These are phyloP conservation scores for Fusarium sp. DNA, from an alignment of 2,329 filamentous ascomycete genomes.

Conservation along the genomic window DNA sequence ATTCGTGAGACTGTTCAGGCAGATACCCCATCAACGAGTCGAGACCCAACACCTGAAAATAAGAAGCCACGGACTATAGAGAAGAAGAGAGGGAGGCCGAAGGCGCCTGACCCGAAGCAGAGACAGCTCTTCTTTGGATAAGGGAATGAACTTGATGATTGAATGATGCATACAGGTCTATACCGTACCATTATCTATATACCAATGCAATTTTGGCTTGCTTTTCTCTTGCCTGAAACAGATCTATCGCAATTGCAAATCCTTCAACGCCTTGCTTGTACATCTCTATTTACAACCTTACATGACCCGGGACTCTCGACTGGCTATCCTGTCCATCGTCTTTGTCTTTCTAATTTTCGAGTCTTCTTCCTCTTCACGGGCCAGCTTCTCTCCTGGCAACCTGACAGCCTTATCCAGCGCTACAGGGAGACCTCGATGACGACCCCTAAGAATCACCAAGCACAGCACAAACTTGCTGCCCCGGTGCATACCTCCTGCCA, in stretches of 20 bases:
- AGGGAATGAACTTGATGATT: slow-evolving; percentile 17
- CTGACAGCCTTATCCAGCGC: slow-evolving; percentile 67
- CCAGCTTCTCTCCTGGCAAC: slow-evolving; percentile 55
- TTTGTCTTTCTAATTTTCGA: slow-evolving; percentile 47
- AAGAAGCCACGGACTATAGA: slow-evolving; percentile 55
- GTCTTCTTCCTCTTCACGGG: slow-evolving; percentile 52
- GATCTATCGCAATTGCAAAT: slow-evolving; percentile 20
- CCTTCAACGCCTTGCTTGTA: slow-evolving; percentile 33
- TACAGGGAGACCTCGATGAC: slow-evolving; percentile 69
- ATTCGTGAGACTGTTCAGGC: slow-evolving; percentile 85
- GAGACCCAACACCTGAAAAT: slow-evolving; percentile 53
- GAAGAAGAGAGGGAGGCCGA: slow-evolving; percentile 57
- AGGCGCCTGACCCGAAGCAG: slow-evolving; percentile 60
- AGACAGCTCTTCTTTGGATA: slow-evolving; percentile 67
- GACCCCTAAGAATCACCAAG: slow-evolving; percentile 68
- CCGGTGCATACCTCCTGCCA: slow-evolving; percentile 66
- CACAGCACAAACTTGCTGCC: slow-evolving; percentile 70
- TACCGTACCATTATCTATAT: slow-evolving; percentile 7
- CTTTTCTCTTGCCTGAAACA: slow-evolving; percentile 12
- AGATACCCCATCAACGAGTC: slow-evolving; percentile 49
- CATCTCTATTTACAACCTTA: slow-evolving; percentile 13
- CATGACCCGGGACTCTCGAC: slow-evolving; percentile 40
- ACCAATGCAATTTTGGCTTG: slow-evolving; percentile 11
- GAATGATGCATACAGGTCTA: slow-evolving; percentile 20
- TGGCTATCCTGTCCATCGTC: slow-evolving; percentile 47